phyloP scores from a whole-genome alignment of 495 filamentous ascomycete species.

The Geoglossum glabrum region DNA sequence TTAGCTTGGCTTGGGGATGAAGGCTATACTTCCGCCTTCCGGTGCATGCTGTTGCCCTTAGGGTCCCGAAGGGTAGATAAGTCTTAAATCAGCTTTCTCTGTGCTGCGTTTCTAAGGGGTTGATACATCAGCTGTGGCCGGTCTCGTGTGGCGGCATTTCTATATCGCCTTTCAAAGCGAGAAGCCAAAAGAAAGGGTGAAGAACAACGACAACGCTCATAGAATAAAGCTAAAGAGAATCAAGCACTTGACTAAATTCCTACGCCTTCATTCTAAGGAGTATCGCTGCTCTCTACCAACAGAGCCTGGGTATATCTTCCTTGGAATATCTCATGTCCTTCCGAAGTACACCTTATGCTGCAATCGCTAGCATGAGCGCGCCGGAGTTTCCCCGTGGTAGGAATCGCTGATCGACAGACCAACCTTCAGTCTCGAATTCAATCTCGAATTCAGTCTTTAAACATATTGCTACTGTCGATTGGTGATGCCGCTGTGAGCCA shows the following conservation, averaged over 20 bases:
- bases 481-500: too few relatives aligned
- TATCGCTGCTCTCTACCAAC: background rate
- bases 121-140: too few relatives aligned
- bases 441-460: background rate
- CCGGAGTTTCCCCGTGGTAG: background rate
- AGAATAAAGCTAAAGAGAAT: background rate
- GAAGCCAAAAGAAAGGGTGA: background rate
- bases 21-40: too few relatives aligned
- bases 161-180: too few relatives aligned
- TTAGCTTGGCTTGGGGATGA: too few relatives aligned
- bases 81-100: too few relatives aligned
- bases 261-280: background rate
- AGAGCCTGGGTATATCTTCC: background rate
- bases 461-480: background rate
- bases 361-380: background rate
- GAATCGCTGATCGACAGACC: background rate
- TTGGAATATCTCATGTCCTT: background rate
- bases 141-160: too few relatives aligned
- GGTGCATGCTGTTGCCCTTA: too few relatives aligned
- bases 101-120: too few relatives aligned
- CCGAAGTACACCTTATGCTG: background rate
- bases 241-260: background rate
- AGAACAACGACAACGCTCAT: background rate
- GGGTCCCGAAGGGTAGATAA: too few relatives aligned
- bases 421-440: background rate